phyloP scores from a whole-genome alignment of 2,329 filamentous ascomycete genomes.

The Aspergillus floridensis region DNA sequence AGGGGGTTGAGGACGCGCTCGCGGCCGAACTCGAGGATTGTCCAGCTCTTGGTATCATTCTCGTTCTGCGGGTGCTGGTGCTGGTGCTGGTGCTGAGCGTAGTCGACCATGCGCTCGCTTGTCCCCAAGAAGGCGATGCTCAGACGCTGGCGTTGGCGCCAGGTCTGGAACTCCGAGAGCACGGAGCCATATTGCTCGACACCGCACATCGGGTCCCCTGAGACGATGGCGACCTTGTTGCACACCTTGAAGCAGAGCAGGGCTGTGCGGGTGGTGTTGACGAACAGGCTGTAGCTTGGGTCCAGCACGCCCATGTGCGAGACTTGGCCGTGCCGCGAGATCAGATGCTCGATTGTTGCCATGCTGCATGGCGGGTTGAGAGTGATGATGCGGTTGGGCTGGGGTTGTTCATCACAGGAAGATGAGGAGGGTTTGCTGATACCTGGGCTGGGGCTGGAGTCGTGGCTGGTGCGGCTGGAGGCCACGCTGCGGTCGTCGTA shows the following conservation, averaged over 20 bases:
- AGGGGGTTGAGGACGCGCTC: constrained; percentile 43
- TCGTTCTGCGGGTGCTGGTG: not conserved
- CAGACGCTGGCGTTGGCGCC: constrained; percentile 30
- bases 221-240: constrained; percentile 38
- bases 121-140: constrained; percentile 39
- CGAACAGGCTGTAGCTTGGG: constrained; percentile 41
- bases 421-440: not conserved
- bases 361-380: not conserved
- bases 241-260: constrained; percentile 42
- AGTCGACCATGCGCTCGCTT: constrained; percentile 32
- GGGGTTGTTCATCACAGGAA: too few relatives aligned
- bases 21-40: constrained; percentile 38
- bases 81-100: constrained; percentile 21
- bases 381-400: not conserved
- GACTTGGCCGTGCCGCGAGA: constrained; percentile 36
- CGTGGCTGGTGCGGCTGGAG: constrained; percentile 7
- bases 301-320: constrained; percentile 48
- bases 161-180: constrained; percentile 36
- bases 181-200: constrained; percentile 24
- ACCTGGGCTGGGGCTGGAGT: not conserved
- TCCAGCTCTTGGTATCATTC: constrained; percentile 21
- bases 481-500: not conserved
- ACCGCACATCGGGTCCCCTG: constrained; percentile 41
- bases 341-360: constrained; percentile 17
- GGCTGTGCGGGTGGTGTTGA: constrained; percentile 34